Evolutionary conservation across 2,329 filamentous ascomycete species (phyloP).

Genomic region (Fusarium tricinctum): DNA sequence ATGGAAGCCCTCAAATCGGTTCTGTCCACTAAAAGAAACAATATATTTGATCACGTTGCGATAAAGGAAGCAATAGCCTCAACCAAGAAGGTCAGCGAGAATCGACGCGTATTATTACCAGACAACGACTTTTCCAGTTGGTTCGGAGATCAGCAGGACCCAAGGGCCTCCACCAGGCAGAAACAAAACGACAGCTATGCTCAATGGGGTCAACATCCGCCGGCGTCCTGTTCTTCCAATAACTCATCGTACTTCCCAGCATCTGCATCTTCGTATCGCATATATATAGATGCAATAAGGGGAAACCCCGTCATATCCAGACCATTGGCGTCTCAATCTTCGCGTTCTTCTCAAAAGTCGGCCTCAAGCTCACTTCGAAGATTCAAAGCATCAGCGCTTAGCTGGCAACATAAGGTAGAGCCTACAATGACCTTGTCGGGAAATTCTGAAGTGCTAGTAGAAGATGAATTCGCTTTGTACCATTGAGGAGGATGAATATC

Average conservation of each 20-base stretch:
- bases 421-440: background rate
- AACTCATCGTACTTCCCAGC: background rate
- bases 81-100: background rate
- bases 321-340: background rate
- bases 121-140: background rate
- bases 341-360: constrained; percentile 1
- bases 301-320: constrained; percentile 2
- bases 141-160: too few relatives aligned
- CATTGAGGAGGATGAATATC: too few relatives aligned
- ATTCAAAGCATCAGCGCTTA: constrained; percentile 5
- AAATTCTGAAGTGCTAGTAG: too few relatives aligned
- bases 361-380: constrained; percentile 5
- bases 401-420: too few relatives aligned
- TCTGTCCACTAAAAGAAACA: background rate
- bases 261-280: background rate
- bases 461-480: too few relatives aligned
- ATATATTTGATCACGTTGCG: too few relatives aligned
- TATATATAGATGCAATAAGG: background rate
- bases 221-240: too few relatives aligned
- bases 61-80: too few relatives aligned
- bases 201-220: too few relatives aligned
- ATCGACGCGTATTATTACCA: background rate
- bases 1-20: background rate
- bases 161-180: too few relatives aligned
- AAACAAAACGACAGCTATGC: too few relatives aligned